Evolutionary conservation across 768 basidiomycete genomes (phyloP).

Genomic region (Boletus rubroflammeus): DNA sequence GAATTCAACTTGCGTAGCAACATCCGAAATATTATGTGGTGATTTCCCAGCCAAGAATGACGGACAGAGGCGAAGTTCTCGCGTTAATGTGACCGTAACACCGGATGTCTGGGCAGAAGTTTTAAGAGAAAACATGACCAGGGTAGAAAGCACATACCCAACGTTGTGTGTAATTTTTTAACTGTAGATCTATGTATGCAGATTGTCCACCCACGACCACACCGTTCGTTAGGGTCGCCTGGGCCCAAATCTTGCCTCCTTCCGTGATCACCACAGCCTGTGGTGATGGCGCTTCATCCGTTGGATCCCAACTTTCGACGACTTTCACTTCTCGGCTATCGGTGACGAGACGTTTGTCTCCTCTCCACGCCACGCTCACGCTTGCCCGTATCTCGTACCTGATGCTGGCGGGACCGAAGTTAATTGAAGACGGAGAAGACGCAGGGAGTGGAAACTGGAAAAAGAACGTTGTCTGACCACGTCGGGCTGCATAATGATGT

Average conservation of each 20-base stretch:
- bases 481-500: conserved; percentile 68
- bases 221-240: conserved; percentile 61
- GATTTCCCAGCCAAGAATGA: conserved; percentile 21
- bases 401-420: conserved; percentile 65
- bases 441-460: conserved; percentile 72
- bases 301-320: conserved; percentile 48
- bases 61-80: conserved; percentile 56
- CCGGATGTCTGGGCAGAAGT: conserved; percentile 56
- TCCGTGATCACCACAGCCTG: conserved; percentile 69
- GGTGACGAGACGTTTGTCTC: conserved; percentile 64
- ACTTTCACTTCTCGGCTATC: conserved; percentile 60
- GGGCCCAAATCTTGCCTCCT: conserved; percentile 75
- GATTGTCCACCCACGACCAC: conserved; percentile 64
- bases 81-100: conserved; percentile 55
- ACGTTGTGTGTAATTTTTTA: conserved; percentile 79
- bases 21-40: conserved; percentile 54
- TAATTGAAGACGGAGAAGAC: conserved; percentile 66
- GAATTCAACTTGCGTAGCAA: conserved; percentile 64
- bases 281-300: conserved; percentile 36
- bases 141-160: conserved; percentile 47
- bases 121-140: conserved; percentile 1
- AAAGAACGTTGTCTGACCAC: conserved; percentile 73
- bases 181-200: conserved; percentile 69
- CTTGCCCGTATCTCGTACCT: conserved; percentile 72
- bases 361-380: conserved; percentile 72